Conservation (phyloP, 768 basidiomycete species). For the Phylloporus sp. region DNA sequence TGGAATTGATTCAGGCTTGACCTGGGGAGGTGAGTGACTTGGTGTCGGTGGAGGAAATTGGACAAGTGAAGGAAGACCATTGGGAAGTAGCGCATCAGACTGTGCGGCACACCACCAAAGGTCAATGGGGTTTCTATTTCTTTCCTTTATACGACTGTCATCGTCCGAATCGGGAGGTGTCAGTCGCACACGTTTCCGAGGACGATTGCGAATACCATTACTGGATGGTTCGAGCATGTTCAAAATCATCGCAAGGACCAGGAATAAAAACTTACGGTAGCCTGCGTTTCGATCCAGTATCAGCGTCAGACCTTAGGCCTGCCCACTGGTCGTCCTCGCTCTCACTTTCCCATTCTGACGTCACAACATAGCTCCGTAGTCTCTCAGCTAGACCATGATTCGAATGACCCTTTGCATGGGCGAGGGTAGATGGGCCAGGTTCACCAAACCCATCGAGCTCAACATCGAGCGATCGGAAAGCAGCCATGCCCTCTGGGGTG, state of each 20-base stretch:
- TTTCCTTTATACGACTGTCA: conserved; percentile 24
- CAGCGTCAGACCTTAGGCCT: conserved; percentile 26
- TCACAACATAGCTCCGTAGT: conserved; percentile 16
- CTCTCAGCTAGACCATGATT: conserved; percentile 17
- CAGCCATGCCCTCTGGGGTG: conserved; percentile 69
- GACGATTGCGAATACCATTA: conserved; percentile 35
- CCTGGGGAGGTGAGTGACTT: conserved; percentile 3
- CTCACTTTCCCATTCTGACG: conserved; percentile 35
- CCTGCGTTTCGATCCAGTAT: conserved; percentile 64
- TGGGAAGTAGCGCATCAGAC: conserved; percentile 56
- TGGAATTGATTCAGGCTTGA: conserved; percentile 11
- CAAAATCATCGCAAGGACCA: neutral
- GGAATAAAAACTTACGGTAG: conserved; percentile 17
- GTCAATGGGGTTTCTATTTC: conserved; percentile 43
- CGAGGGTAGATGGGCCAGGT: conserved; percentile 32
- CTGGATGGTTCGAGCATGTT: conserved; percentile 9
- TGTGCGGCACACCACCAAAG: conserved; percentile 77
- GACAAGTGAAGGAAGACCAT: conserved; percentile 58
- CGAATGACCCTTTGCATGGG: conserved; percentile 29
- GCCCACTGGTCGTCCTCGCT: conserved; percentile 32
- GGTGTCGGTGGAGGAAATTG: conserved; percentile 23
- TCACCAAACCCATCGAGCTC: conserved; percentile 41
- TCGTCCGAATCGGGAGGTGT: conserved; percentile 38
- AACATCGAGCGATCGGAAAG: conserved; percentile 57
- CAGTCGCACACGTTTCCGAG: conserved; percentile 61